Conservation (phyloP, 148 eudicot genomes). For the Nepenthes gracilis region DNA sequence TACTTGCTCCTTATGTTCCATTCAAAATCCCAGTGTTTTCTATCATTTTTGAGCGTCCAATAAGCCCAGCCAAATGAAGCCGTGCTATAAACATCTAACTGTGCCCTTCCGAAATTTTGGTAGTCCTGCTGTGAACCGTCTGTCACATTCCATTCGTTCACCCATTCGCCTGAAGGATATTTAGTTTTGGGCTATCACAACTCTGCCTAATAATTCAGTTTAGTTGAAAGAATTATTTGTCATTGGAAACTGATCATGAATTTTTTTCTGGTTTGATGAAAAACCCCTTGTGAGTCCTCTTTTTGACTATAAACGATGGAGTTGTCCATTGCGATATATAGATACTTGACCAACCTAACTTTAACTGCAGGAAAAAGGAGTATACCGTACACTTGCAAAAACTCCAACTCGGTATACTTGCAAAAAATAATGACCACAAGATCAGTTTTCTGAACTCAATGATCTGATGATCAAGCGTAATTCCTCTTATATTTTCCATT, state of each 20-base stretch:
- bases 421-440: no score
- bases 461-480: no score
- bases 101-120: constrained; percentile 54
- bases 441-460: no score
- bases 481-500: no score
- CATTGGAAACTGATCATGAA: background rate
- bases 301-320: no score
- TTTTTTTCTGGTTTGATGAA: no score
- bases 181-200: background rate
- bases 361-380: no score
- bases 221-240: background rate
- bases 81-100: constrained; percentile 51
- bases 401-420: no score
- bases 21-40: constrained; percentile 76
- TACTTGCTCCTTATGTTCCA: constrained; percentile 57
- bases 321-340: no score
- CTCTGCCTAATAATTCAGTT: background rate
- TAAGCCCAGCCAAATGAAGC: constrained; percentile 91
- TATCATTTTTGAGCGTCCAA: constrained; percentile 75
- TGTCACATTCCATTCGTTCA: constrained; percentile 66
- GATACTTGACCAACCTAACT: no score
- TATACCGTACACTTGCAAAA: no score
- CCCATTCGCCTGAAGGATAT: constrained; percentile 68
- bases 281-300: no score
- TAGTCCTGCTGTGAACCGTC: constrained; percentile 46